Base-by-base conservation (phyloP, 2,329 filamentous ascomycete species). In the Dryadomyces quercus-mongolicae region DNA sequence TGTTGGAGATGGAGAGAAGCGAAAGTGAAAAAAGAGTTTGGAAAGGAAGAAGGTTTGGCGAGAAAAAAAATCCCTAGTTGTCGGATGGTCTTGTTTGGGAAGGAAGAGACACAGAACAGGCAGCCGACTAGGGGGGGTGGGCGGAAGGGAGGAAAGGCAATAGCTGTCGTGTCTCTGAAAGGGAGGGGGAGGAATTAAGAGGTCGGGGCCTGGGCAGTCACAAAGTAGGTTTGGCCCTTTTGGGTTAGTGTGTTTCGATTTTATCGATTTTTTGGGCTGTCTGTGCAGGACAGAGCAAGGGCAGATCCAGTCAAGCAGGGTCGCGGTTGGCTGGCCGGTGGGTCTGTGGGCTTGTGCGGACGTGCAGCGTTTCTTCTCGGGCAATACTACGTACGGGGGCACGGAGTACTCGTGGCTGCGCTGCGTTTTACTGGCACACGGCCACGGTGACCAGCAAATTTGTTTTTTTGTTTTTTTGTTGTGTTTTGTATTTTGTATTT, bases 111-210 rank as follows among this genome's bases (percentile, higher is more conserved):
- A 51, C 38, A 52, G 36, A 25, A 42, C 18, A 48, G 52, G 25
- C 44, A 16, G 51, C 43, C 20, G 42, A 22, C 51, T 43, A 48
- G 34, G 44, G 44, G 54, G 53, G 51, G 53, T 54, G 52, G 53
- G 49, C 38, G 36, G 56, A 40, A 51, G 54, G 38, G 49, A 51
- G 31, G 42, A 20, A 50, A 44, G 40, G 52, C 43, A 36, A 46
- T 43, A 56, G 57, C 57, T 59, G 54, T 57, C 50, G 25, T 40
- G 54, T 59, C 54, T 59, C 56, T 54, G 54, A 53, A 53, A 55
- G 46, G 44, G 53, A 38, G 50, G 54, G 53, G 49, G 49, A 44
- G 25, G 40, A 49, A 50, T 49, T 43, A 53, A 56, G 53, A 51
- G 55, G 54, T 40, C 55, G 54, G 54, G 52, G 38, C 5, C 21